A percentile compares a stretch with the other conserved stretches of the same genome.
Evolutionary conservation across 2,329 filamentous ascomycete species (phyloP).

Genomic region (Mariannaea sp.): DNA sequence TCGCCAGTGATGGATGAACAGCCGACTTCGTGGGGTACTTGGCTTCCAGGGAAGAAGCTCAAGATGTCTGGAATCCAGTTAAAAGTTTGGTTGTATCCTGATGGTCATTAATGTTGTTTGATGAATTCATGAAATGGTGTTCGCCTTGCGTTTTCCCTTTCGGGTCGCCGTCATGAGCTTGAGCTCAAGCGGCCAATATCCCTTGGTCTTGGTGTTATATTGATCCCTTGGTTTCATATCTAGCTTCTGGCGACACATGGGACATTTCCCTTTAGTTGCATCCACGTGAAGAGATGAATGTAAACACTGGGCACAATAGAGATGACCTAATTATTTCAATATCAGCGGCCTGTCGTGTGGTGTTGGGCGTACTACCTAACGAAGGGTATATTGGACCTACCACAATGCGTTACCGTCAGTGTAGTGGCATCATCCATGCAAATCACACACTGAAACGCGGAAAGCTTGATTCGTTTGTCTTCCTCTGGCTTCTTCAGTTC

Average conservation of each 20-base stretch:
- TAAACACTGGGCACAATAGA: slow-evolving; percentile 67
- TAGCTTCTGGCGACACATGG: slow-evolving; percentile 66
- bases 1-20: too few relatives aligned
- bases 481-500: slow-evolving; percentile 51
- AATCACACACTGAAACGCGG: slow-evolving; percentile 67
- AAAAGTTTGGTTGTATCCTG: too few relatives aligned
- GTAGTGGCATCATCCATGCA: slow-evolving; percentile 66
- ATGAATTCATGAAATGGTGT: slow-evolving; percentile 34
- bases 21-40: too few relatives aligned
- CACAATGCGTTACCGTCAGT: slow-evolving; percentile 68
- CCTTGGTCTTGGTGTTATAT: slow-evolving; percentile 54
- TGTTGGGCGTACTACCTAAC: background rate
- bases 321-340: slow-evolving; percentile 54
- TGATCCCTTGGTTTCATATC: slow-evolving; percentile 50
- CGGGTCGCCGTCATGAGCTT: slow-evolving; percentile 64
- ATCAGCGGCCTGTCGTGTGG: background rate
- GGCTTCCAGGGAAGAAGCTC: too few relatives aligned
- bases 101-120: too few relatives aligned
- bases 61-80: too few relatives aligned
- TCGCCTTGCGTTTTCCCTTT: slow-evolving; percentile 52
- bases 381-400: slow-evolving; percentile 49
- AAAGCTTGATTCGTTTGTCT: slow-evolving; percentile 57
- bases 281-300: slow-evolving; percentile 64
- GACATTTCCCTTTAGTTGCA: slow-evolving; percentile 61
- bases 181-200: slow-evolving; percentile 63